Conservation (phyloP, 148 eudicot species). For the Euryodendron excelsum region DNA sequence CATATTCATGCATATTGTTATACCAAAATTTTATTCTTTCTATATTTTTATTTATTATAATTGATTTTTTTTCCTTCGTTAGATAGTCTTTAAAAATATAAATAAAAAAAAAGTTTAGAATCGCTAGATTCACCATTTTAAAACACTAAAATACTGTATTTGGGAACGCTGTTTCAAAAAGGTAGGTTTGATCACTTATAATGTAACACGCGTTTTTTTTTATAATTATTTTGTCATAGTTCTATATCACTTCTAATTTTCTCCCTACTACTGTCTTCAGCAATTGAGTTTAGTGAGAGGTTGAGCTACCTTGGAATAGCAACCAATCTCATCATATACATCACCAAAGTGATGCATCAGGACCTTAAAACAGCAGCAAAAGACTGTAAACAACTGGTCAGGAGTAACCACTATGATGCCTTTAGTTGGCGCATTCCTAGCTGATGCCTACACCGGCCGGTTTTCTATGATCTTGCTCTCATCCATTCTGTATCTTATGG, state of each 20-base stretch:
- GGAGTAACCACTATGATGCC: slow-evolving; percentile 21
- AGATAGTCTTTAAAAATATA: too few relatives aligned
- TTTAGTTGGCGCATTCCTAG: slow-evolving; percentile 11
- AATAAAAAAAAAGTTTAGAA: too few relatives aligned
- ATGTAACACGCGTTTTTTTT: too few relatives aligned
- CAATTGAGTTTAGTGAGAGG: slow-evolving; percentile 18
- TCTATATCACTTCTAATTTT: background rate
- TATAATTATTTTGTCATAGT: too few relatives aligned
- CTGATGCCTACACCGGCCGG: slow-evolving; percentile 17
- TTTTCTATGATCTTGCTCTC: slow-evolving; percentile 11
- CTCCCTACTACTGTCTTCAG: background rate
- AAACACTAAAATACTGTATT: too few relatives aligned
- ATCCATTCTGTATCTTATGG: slow-evolving; percentile 12
- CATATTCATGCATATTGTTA: too few relatives aligned
- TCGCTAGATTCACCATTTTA: too few relatives aligned
- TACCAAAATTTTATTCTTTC: too few relatives aligned
- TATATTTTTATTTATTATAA: too few relatives aligned
- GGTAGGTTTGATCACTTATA: too few relatives aligned
- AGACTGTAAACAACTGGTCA: slow-evolving; percentile 17
- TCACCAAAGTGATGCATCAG: slow-evolving; percentile 15
- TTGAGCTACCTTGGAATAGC: slow-evolving; percentile 12
- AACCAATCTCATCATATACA: slow-evolving; percentile 18
- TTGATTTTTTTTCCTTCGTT: too few relatives aligned
- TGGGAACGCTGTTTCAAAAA: too few relatives aligned
- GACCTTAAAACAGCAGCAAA: slow-evolving; percentile 16